Conservation (phyloP, 306 rosid species). For the Herpetospermum pedunculosum region DNA sequence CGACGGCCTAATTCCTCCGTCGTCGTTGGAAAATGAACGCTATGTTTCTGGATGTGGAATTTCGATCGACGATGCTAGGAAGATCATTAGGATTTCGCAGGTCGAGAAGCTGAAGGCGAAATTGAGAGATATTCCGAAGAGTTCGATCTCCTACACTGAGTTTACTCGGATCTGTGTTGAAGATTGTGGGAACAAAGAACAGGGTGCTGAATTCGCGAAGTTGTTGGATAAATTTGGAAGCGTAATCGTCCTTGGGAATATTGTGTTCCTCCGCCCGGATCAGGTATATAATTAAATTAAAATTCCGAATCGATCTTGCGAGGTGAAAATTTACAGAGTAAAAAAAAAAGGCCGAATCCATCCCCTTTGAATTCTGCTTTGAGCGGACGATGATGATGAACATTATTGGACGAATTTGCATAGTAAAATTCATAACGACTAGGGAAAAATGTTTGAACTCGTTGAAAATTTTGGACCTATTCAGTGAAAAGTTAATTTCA, state of each 20-base stretch:
- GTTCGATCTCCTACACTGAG: constrained; percentile 41
- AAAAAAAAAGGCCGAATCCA: not conserved
- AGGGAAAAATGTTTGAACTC: not conserved
- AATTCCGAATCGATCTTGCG: not conserved
- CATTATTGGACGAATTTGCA: not conserved
- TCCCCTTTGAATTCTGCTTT: not conserved
- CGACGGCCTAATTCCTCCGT: constrained; percentile 18
- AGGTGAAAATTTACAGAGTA: not conserved
- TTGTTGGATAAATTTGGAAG: constrained; percentile 55
- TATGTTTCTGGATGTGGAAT: constrained; percentile 18
- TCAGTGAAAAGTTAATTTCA: not conserved
- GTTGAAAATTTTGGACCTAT: not conserved
- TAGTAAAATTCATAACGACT: not conserved
- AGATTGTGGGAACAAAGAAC: constrained; percentile 30
- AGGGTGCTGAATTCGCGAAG: constrained; percentile 58
- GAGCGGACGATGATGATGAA: not conserved
- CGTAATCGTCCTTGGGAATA: constrained; percentile 79
- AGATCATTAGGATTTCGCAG: constrained; percentile 44
- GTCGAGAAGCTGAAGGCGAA: constrained; percentile 57
- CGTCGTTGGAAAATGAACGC: not conserved
- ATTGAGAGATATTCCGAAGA: constrained; percentile 33
- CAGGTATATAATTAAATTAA: constrained; percentile 45
- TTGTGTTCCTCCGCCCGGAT: constrained; percentile 68
- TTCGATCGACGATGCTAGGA: constrained; percentile 42
- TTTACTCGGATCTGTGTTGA: constrained; percentile 48